These are phyloP conservation scores for Clarireedia paspali DNA, from an alignment of 2,329 filamentous ascomycete genomes.

Conservation along the genomic window DNA sequence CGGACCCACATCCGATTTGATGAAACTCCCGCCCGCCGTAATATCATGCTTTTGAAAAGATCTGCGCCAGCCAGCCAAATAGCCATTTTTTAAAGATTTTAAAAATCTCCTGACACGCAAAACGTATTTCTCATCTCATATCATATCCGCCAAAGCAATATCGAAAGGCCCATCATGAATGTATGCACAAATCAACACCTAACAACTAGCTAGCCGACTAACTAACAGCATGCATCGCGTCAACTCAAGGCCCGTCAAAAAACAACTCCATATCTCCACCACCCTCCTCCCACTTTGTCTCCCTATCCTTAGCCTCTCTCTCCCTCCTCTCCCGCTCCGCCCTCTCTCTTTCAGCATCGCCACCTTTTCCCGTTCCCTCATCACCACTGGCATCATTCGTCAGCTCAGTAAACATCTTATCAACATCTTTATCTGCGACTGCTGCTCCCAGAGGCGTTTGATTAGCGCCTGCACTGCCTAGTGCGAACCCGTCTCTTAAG, in stretches of 20 bases:
- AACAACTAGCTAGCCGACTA: too few species aligned
- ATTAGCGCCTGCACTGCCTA: not conserved
- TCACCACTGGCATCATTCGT: constrained; percentile 22
- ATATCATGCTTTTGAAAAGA: too few species aligned
- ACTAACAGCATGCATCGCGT: not conserved
- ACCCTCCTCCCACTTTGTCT: constrained; percentile 17
- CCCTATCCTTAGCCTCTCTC: constrained; percentile 5
- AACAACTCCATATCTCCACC: constrained; percentile 23
- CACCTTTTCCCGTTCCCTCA: constrained; percentile 3
- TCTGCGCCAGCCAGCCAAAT: too few species aligned
- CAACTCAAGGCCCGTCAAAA: constrained; percentile 21
- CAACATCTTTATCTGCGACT: constrained; percentile 12
- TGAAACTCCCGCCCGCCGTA: too few species aligned
- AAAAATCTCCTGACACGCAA: too few species aligned
- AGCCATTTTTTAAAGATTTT: too few species aligned
- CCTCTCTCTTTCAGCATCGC: not conserved
- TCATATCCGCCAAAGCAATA: too few species aligned
- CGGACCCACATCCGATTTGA: too few species aligned
- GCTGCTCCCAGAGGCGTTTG: constrained; percentile 1
- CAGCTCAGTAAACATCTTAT: constrained; percentile 28
- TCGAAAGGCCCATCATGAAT: too few species aligned
- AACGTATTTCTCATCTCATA: too few species aligned
- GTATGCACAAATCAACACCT: too few species aligned
- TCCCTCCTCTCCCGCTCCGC: constrained; percentile 9
- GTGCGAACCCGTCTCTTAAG: constrained; percentile 22